Conservation (phyloP, 2,329 filamentous ascomycete genomes). For the Hypoxylon sp. region DNA sequence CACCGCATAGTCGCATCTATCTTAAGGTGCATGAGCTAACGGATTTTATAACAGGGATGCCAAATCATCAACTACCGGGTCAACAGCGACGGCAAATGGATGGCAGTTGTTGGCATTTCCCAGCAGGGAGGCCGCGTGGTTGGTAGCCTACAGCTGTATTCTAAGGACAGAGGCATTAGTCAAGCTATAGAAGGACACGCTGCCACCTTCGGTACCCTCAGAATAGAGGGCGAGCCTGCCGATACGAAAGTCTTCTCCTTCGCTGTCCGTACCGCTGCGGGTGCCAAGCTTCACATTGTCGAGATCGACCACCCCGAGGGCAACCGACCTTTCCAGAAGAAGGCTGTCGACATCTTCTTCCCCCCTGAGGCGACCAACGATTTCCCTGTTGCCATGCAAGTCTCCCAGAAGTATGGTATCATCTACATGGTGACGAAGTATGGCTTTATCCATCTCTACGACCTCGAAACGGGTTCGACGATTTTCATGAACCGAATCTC, state of each 20-base stretch:
- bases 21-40: conserved; percentile 26
- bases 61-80: conserved; percentile 99
- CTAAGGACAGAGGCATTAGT: conserved; percentile 93
- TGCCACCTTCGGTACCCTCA: conserved; percentile 88
- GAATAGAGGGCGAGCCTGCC: conserved; percentile 85
- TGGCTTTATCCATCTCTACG: conserved; percentile 98
- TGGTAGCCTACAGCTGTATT: conserved; percentile 97
- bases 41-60: conserved; percentile 69
- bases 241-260: conserved; percentile 98
- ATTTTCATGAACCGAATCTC: conserved; percentile 99
- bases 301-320: conserved; percentile 93
- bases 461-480: conserved; percentile 91
- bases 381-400: conserved; percentile 97
- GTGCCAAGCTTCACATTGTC: conserved; percentile 96
- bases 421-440: conserved; percentile 99
- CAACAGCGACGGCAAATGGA: conserved; percentile 96
- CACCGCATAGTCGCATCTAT: neutral
- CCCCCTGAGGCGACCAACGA: conserved; percentile 94
- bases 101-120: conserved; percentile 95
- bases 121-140: conserved; percentile 93
- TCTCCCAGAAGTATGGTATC: conserved; percentile 95
- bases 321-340: conserved; percentile 92
- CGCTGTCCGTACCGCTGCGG: conserved; percentile 86
- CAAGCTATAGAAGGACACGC: conserved; percentile 98
- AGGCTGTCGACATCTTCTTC: conserved; percentile 97